phyloP scores from a whole-genome alignment of 2,329 filamentous ascomycete genomes.

The Aspergillus aculeatus region DNA sequence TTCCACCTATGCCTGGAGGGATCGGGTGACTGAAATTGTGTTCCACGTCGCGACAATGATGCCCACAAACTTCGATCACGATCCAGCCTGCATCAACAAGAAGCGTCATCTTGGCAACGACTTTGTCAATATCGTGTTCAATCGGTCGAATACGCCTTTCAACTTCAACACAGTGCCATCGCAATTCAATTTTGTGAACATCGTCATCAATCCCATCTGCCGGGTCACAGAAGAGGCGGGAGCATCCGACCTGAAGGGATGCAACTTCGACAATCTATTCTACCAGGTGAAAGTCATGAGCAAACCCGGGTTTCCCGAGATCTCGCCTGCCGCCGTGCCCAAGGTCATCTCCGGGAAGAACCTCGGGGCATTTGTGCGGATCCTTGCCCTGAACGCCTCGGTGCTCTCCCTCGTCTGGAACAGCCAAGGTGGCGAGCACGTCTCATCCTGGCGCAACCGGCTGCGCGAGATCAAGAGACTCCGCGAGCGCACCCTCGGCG shows the following conservation, averaged over 20 bases:
- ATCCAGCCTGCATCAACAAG: constrained; percentile 76
- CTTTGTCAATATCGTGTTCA: constrained; percentile 97
- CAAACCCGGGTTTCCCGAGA: constrained; percentile 83
- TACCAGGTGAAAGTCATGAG: constrained; percentile 89
- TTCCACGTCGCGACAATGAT: constrained; percentile 97
- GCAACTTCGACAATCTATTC: constrained; percentile 53
- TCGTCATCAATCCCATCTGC: constrained; percentile 82
- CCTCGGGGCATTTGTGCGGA: constrained; percentile 79
- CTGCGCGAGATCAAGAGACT: constrained; percentile 81
- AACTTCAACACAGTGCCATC: constrained; percentile 89
- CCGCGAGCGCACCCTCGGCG: constrained; percentile 56
- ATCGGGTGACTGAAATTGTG: constrained; percentile 89
- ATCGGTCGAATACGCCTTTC: constrained; percentile 89
- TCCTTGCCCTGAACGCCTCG: constrained; percentile 87
- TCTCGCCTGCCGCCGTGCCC: constrained; percentile 82
- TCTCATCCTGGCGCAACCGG: constrained; percentile 86
- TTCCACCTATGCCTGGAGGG: constrained; percentile 90
- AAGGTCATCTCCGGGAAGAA: constrained; percentile 85
- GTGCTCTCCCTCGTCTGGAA: constrained; percentile 93
- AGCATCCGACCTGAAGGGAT: constrained; percentile 32
- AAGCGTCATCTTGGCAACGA: constrained; percentile 97
- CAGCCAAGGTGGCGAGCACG: constrained; percentile 69
- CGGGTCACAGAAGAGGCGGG: constrained; percentile 38
- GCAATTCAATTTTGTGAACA: constrained; percentile 95
- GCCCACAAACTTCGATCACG: constrained; percentile 78